Evolutionary conservation across 2,329 filamentous ascomycete species (phyloP).

Genomic region (Cercospora citrullina): DNA sequence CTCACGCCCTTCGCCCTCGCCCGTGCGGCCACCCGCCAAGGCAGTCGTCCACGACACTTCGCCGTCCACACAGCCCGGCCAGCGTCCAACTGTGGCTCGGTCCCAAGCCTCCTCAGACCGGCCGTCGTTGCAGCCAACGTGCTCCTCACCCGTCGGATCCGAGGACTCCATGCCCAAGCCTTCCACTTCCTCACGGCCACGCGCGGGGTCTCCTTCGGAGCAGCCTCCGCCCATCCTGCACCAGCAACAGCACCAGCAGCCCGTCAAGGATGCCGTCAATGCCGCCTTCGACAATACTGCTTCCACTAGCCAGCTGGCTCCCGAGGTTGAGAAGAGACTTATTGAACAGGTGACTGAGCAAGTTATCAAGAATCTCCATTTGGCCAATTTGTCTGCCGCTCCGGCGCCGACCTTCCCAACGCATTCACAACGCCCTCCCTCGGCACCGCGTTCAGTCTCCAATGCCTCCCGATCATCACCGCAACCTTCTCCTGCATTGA

Average conservation of each 20-base stretch:
- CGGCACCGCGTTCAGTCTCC: conserved; percentile 22
- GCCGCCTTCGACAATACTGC: conserved; percentile 56
- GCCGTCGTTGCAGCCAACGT: conserved; percentile 8
- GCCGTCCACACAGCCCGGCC: background rate
- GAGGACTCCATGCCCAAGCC: conserved; percentile 12
- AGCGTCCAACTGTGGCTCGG: background rate
- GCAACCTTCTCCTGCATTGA: conserved; percentile 22
- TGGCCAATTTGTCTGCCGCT: conserved; percentile 24
- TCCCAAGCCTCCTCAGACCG: conserved; percentile 11
- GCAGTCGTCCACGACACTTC: background rate
- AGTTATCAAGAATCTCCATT: conserved; percentile 44
- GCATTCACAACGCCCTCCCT: conserved; percentile 32
- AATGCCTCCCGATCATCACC: conserved; percentile 42
- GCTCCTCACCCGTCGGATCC: conserved; percentile 4
- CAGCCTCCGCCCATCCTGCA: conserved; percentile 25
- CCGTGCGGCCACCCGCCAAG: background rate
- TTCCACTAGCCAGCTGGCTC: conserved; percentile 54
- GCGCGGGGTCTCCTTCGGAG: conserved; percentile 17
- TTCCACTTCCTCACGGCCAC: conserved; percentile 19
- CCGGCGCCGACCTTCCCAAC: conserved; percentile 30
- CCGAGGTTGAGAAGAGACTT: conserved; percentile 62
- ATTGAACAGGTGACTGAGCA: conserved; percentile 60
- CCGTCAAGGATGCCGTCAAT: conserved; percentile 59
- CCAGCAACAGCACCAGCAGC: conserved; percentile 40
- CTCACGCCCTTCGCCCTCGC: conserved; percentile 14